A percentile compares a stretch with the other conserved stretches of the same genome.
Evolutionary conservation across 1,284 basidiomycete species (phyloP).

Genomic region (Trametes versicolor): DNA sequence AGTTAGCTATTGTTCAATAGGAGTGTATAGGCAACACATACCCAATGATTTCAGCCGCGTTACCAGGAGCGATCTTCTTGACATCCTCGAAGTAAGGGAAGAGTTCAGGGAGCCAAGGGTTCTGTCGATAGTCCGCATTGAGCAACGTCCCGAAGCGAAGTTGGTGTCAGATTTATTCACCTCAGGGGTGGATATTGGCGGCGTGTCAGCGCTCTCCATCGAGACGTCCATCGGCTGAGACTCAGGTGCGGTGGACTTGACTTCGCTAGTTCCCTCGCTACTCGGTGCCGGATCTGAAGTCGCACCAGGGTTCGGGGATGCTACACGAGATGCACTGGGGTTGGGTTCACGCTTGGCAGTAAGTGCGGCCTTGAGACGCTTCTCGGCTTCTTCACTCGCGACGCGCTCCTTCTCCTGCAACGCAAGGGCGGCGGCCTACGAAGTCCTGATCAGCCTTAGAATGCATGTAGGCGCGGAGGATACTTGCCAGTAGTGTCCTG

Average conservation of each 20-base stretch:
- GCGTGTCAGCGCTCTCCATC: conserved; percentile 53
- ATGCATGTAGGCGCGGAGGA: conserved; percentile 1
- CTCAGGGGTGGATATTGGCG: conserved; percentile 29
- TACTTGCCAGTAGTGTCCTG: conserved; percentile 65
- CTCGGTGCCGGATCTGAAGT: conserved; percentile 39
- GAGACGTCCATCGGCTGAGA: conserved; percentile 50
- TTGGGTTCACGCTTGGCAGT: conserved; percentile 80
- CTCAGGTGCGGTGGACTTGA: conserved; percentile 47
- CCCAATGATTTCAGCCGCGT: conserved; percentile 76
- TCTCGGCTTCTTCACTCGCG: conserved; percentile 78
- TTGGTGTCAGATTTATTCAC: conserved; percentile 5
- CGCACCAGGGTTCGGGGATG: conserved; percentile 61
- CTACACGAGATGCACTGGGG: conserved; percentile 60
- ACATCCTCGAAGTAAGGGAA: conserved; percentile 75
- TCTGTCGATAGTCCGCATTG: conserved; percentile 48
- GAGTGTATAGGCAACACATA: conserved; percentile 48
- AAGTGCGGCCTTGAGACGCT: conserved; percentile 77
- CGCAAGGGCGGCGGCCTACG: conserved; percentile 63
- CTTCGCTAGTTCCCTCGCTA: conserved; percentile 47
- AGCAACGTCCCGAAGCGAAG: neutral
- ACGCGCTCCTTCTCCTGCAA: conserved; percentile 72
- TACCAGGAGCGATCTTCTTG: conserved; percentile 71
- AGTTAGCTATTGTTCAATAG: conserved; percentile 9
- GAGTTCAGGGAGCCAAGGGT: conserved; percentile 82
- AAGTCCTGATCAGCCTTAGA: neutral